A percentile compares a stretch with the other conserved stretches of the same genome.
These are phyloP conservation scores for Picea abies DNA, from an alignment of 83 land plant genomes.

Conservation along the genomic window DNA sequence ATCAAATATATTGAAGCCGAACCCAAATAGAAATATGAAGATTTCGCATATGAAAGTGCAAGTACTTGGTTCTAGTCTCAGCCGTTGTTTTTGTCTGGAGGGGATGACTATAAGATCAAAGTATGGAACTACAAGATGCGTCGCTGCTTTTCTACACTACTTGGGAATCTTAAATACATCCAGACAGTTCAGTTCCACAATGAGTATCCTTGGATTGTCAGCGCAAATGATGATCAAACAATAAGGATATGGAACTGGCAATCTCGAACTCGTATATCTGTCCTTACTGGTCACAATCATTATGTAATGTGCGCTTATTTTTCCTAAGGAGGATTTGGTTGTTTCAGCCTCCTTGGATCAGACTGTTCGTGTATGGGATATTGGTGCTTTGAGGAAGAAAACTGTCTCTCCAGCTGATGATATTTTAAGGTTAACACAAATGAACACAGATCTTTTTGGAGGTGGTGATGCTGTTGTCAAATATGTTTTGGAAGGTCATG, in stretches of 20 bases:
- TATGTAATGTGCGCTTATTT: constrained; percentile 87
- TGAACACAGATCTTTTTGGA: constrained; percentile 79
- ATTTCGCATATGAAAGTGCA: too few species aligned
- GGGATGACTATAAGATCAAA: too few species aligned
- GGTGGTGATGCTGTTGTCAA: constrained; percentile 83
- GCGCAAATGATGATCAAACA: constrained; percentile 87
- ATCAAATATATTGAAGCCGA: too few species aligned
- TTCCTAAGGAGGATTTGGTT: constrained; percentile 66
- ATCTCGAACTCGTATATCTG: constrained; percentile 70
- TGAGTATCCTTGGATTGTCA: too few species aligned
- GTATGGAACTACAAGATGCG: too few species aligned
- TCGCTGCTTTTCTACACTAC: too few species aligned
- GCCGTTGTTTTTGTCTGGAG: too few species aligned
- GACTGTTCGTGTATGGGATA: constrained; percentile 83
- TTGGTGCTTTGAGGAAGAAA: constrained; percentile 66
- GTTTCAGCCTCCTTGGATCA: constrained; percentile 82
- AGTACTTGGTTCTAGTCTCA: too few species aligned
- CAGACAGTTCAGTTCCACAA: too few species aligned
- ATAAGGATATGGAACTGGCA: constrained; percentile 91
- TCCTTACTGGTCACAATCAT: constrained; percentile 79
- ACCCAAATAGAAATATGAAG: too few species aligned
- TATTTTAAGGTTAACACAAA: constrained; percentile 58
- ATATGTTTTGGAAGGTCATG: constrained; percentile 85
- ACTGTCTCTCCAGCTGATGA: constrained; percentile 69
- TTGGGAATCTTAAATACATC: too few species aligned